Evolutionary conservation across 192 early-diverging fungal species (phyloP).

Genomic region (Linnemannia exigua): DNA sequence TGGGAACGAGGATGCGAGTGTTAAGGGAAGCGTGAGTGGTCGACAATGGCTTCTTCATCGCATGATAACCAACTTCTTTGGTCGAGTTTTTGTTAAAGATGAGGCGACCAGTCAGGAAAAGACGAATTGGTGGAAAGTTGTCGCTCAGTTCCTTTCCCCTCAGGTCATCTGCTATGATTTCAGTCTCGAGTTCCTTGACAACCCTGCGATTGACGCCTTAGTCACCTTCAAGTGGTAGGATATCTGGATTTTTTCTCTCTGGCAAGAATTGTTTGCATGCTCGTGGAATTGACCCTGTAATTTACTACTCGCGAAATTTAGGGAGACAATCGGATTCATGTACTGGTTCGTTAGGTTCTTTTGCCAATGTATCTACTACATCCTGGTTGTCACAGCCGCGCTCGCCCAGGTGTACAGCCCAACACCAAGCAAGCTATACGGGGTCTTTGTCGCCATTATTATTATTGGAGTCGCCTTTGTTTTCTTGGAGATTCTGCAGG

Average conservation of each 20-base stretch:
- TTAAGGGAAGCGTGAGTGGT: too few relatives aligned
- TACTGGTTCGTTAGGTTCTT: slow-evolving; percentile 17
- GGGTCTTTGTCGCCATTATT: slow-evolving; percentile 29
- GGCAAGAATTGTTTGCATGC: neutral
- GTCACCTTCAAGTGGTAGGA: slow-evolving; percentile 33
- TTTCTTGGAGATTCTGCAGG: slow-evolving; percentile 23
- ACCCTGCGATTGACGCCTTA: slow-evolving; percentile 24
- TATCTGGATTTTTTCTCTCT: neutral
- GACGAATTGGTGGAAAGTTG: slow-evolving; percentile 4
- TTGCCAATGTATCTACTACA: slow-evolving; percentile 17
- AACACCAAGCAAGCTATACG: neutral
- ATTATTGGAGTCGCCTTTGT: slow-evolving; percentile 12
- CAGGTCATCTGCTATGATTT: neutral
- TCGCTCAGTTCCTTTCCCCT: neutral
- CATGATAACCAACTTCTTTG: too few relatives aligned
- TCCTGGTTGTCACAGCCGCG: neutral
- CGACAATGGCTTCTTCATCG: too few relatives aligned
- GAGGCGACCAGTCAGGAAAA: too few relatives aligned
- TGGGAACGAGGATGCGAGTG: too few relatives aligned
- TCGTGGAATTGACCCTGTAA: too few relatives aligned
- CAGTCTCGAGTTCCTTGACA: slow-evolving; percentile 17
- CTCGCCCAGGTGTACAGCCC: slow-evolving; percentile 22
- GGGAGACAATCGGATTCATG: slow-evolving; percentile 15
- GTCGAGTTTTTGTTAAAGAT: neutral
- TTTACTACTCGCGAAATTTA: neutral